Evolutionary conservation across 2,329 filamentous ascomycete species (phyloP), one percentile per base, ranked within the genome.

Genomic region (Fusarium cicatricum): DNA sequence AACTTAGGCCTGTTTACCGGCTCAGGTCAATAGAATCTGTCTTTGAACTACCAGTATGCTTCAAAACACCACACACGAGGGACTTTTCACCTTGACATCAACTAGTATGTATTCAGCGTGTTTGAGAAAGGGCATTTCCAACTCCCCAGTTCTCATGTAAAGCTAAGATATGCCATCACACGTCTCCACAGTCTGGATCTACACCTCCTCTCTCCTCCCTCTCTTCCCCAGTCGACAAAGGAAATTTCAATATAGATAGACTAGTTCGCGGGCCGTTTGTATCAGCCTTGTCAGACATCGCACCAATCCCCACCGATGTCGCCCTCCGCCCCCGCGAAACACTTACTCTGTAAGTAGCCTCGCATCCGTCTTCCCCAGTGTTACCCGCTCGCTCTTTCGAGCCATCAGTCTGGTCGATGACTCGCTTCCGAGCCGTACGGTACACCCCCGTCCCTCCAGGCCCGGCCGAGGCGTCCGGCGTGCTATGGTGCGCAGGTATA

Each of bases 201-300:
- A 61, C 60, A 60, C 29, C 50, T 60, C 54, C 29, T 48, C 38
- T 41, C 41, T 29, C 34, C 28, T 19, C 38, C 31, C 29, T 40
- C 33, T 54, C 52, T 52, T 45, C 47, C 45, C 49, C 43, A 55
- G 59, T 55, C 47, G 53, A 71, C 68, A 71, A 71, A 71, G 44
- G 67, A 60, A 71, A 70, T 56, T 51, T 62, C 43, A 63, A 60
- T 45, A 55, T 57, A 41, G 52, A 42, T 40, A 36, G 53, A 45
- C 61, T 67, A 65, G 54, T 64, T 54, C 60, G 51, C 60, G 58
- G 56, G 57, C 62, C 55, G 64, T 58, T 55, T 46, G 44, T 48
- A 40, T 69, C 67, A 67, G 62, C 67, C 67, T 67, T 67, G 60
- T 66, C 57, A 58, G 55, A 63, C 61, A 69, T 68, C 61, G 62